Base-by-base conservation (phyloP, 2,329 filamentous ascomycete genomes). In the Didymella pomorum region DNA sequence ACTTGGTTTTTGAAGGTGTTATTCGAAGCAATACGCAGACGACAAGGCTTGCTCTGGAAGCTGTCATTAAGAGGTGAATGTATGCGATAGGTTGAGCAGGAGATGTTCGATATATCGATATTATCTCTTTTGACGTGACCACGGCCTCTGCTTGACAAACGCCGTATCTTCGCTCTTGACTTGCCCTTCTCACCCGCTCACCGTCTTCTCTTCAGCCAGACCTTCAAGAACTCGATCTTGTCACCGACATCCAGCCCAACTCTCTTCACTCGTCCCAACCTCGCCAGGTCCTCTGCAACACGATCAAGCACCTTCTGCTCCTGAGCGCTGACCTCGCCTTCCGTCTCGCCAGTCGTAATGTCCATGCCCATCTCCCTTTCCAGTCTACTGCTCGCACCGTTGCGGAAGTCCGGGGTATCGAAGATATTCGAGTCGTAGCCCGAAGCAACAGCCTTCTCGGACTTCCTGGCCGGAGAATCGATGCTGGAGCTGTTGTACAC, bases 211-310 rank as follows among this genome's bases (percentile, higher is more conserved):
- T 78, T 83, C 45, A 72, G 81, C 88, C 88, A 94, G 28, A 88
- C 87, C 53, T 88, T 84, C 26, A 96, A 83, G 77, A 99, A 99
- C 6, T 87, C 86, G 23, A 83, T 80, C 82, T 99, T 99, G 61
- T 98, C 92, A 68, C 84, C 81, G 54, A 96, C 83, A 0, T 92
- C 93, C 65, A 99, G 76, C 0, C 91, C 93, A 1, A 99, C 92
- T 55, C 94, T 85, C 81, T 96, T 96, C 37, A 95, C 93, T 60
- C 95, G 83, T 1, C 93, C 92, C 52, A 99, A 77, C 52, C 94
- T 81, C n/a, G 95, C 93, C 55, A 99, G 80, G 11, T 93, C 88
- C 68, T 98, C 95, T 1, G 87, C 92, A 16, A 99, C 86, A 33
- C 86, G 85, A 70, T 97, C 91, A 42, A 98, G 79, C 12, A 94